These are phyloP conservation scores for Wickerhamomyces subpelliculosus DNA, from an alignment of 805 yeast species.

Conservation along the genomic window DNA sequence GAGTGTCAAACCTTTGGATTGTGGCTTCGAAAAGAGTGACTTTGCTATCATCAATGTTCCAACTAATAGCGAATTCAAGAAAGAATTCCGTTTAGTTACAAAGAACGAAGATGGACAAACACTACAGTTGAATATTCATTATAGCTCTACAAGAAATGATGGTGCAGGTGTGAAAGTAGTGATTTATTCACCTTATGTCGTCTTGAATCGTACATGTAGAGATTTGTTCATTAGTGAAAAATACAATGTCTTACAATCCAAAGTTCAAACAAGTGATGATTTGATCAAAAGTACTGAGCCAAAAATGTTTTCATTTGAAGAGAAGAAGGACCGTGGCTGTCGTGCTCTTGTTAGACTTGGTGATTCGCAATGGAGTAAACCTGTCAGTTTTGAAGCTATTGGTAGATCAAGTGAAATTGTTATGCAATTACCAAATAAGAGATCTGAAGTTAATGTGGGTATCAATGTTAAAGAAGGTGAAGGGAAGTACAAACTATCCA, in stretches of 20 bases:
- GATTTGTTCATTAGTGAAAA: slow-evolving; percentile 51
- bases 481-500: slow-evolving; percentile 73
- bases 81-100: slow-evolving; percentile 47
- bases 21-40: slow-evolving; percentile 59
- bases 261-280: slow-evolving; percentile 25
- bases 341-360: slow-evolving; percentile 61
- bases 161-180: slow-evolving; percentile 58
- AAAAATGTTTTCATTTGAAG: slow-evolving; percentile 78
- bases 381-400: slow-evolving; percentile 80
- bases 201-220: slow-evolving; percentile 74
- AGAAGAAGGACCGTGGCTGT: slow-evolving; percentile 47
- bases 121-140: slow-evolving; percentile 58
- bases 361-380: slow-evolving; percentile 65
- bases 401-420: slow-evolving; percentile 68
- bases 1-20: slow-evolving; percentile 56
- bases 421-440: slow-evolving; percentile 40
- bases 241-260: slow-evolving; percentile 44
- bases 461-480: slow-evolving; percentile 72
- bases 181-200: slow-evolving; percentile 78
- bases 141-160: slow-evolving; percentile 41
- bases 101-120: slow-evolving; percentile 60
- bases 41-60: slow-evolving; percentile 66
- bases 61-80: slow-evolving; percentile 41
- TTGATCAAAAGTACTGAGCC: slow-evolving; percentile 40
- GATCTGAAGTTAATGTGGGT: slow-evolving; percentile 70